Percentiles rank a stretch among this genome's conserved stretches.
Conservation (phyloP, 139 green algal genomes). For the Spirogloea muscicola region DNA sequence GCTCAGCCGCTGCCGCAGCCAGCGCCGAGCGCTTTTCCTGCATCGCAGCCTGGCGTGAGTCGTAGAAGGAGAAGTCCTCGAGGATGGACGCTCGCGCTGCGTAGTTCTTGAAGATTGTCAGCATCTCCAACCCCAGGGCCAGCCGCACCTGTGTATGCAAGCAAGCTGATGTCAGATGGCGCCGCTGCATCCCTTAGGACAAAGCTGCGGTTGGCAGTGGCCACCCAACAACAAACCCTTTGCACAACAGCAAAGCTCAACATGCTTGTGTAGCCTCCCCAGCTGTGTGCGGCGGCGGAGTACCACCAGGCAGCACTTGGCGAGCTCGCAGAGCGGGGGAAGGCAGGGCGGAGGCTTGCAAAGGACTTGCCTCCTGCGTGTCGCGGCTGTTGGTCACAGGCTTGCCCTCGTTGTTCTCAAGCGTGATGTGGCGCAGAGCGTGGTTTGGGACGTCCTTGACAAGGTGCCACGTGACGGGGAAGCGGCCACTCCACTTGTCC, state of each 20-base stretch:
- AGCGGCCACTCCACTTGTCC: slow-evolving; percentile 50
- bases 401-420: slow-evolving; percentile 48
- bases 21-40: too few relatives aligned
- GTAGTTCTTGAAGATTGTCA: slow-evolving; percentile 42
- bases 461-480: slow-evolving; percentile 45
- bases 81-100: slow-evolving; percentile 32
- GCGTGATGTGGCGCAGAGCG: slow-evolving; percentile 47
- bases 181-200: too few relatives aligned
- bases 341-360: too few relatives aligned
- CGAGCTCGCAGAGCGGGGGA: too few relatives aligned
- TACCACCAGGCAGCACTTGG: too few relatives aligned
- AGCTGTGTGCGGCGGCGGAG: too few relatives aligned
- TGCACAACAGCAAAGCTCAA: too few relatives aligned
- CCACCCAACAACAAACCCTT: too few relatives aligned
- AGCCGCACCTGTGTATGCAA: slow-evolving; percentile 25
- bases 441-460: slow-evolving; percentile 51
- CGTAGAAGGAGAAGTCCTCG: slow-evolving; percentile 49
- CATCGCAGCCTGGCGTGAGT: slow-evolving; percentile 39
- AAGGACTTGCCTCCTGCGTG: slow-evolving; percentile 47
- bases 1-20: too few relatives aligned
- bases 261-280: too few relatives aligned
- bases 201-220: too few relatives aligned
- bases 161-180: too few relatives aligned
- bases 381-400: slow-evolving; percentile 50
- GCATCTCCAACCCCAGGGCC: slow-evolving; percentile 36